Base-by-base conservation (phyloP, 345 rosid species). In the Jatropha curcas region DNA sequence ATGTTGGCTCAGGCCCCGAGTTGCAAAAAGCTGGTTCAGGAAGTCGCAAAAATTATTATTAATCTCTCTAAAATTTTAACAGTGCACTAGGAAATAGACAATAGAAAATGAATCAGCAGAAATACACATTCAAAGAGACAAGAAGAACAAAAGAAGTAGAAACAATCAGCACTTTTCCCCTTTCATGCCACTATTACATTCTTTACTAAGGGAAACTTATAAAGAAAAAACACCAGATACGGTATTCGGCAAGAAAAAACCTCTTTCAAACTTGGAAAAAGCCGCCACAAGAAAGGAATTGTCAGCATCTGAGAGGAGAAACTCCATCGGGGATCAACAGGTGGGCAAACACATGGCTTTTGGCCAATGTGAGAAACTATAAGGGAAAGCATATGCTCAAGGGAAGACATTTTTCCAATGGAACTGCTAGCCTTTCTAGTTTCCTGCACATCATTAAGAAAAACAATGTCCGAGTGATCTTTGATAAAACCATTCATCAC, bases 281-380 rank as follows among this genome's bases (percentile, higher is more conserved):
- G 81, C 79, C 77, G 72, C 98, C 98, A 95, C 74, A 93, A 75
- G 79, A 92, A 86, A 76, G 99, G 96, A 64, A 93, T 70, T 60
- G 99, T 91, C 58, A 95, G 88, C 78, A 95, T 94, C 79, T 89
- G 97, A 39, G 90, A 93, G 10, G 85, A 81, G 86, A 95, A 91
- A 84, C 92, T 92, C 84, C 86, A 78, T 39, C 60, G 74, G 28
- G 96, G 88, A 82, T 91, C 92, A 70, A 84, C 67, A 77, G 35
- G 80, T 71, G 86, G 84, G 82, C 99, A 95, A 68, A 74, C 79
- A 77, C 97, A 90, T 59, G 89, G 87, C 74, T 75, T 74, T 78
- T 77, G 79, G 66, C 97, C 92, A 76, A 79, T 73, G 79, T 95
- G 99, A 72, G 87, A 79, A 68, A 89, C 79, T 77, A 89, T 71